These are phyloP conservation scores for Chlorella variabilis DNA, from an alignment of 163 green algal genomes.

Conservation along the genomic window DNA sequence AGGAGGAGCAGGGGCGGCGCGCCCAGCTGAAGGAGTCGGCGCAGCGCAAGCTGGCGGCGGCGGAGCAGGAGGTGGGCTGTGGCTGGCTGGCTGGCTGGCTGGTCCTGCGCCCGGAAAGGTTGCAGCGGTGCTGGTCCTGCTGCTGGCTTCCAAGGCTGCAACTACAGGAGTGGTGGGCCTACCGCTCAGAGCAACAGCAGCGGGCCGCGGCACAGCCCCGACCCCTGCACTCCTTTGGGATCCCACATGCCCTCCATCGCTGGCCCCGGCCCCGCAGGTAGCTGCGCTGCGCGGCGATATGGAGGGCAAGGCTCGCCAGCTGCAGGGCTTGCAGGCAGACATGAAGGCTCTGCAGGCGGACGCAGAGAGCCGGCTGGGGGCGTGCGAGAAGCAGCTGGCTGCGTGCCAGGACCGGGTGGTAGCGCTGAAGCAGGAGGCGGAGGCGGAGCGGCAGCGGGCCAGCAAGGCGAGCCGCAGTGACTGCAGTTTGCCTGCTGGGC, in stretches of 20 bases:
- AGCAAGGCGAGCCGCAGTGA: background rate
- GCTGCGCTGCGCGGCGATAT: conserved; percentile 22
- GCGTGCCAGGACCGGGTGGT: conserved; percentile 9
- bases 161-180: too few relatives aligned
- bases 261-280: background rate
- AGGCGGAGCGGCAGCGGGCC: background rate
- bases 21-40: conserved; percentile 24
- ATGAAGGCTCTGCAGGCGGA: conserved; percentile 35
- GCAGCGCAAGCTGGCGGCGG: conserved; percentile 30
- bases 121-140: too few relatives aligned
- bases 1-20: conserved; percentile 12
- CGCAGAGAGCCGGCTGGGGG: conserved; percentile 10
- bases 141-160: too few relatives aligned
- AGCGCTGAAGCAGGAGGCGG: conserved; percentile 6
- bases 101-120: too few relatives aligned
- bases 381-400: conserved; percentile 26
- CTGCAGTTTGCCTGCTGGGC: too few relatives aligned
- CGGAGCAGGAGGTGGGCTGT: conserved; percentile 26
- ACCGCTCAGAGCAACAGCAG: too few relatives aligned
- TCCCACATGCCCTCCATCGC: too few relatives aligned
- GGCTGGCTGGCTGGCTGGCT: too few relatives aligned
- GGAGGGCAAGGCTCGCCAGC: conserved; percentile 28
- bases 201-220: too few relatives aligned
- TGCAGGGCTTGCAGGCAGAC: conserved; percentile 14
- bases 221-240: too few relatives aligned